Base-by-base conservation (phyloP, 2,329 filamentous ascomycete species). In the Fusarium austroafricanum region DNA sequence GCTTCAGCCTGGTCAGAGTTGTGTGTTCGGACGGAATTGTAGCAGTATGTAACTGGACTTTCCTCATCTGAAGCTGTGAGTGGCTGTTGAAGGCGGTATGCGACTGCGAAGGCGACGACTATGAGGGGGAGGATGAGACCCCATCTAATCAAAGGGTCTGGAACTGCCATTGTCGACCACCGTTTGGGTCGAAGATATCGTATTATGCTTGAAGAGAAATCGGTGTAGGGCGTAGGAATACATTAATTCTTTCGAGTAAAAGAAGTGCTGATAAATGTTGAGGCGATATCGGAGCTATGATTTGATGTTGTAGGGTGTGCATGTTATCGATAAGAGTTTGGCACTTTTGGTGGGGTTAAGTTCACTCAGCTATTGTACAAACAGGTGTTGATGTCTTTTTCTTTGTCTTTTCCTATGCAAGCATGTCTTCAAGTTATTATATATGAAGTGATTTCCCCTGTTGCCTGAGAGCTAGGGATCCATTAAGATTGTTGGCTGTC, bases 21-120 rank as follows among this genome's bases (percentile, higher is more conserved):
- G 20, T 80, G 77, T 0, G 82, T 82, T 38, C 76, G 72, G 26
- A 83, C 60, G 40, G 75, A 69, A 5, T 75, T 74, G 67, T 83
- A 83, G 77, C 82, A 83, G 67, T 79, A 75, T 4, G 75, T 80
- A 2, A 57, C 55, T 14, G 57, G 11, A 11, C 62, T 39, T 37
- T 60, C 35, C 14, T 42, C 45, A 43, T 44, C 52, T 9, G 46
- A 29, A 35, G 43, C 44, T 57, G 45, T 65, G 38, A 72, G 61
- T 40, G 74, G 68, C 21, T 75, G 74, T 46, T 75, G 71, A 46
- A 75, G 68, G 46, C 69, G 73, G 42, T 75, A 68, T 20, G 75
- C 75, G 12, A 79, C 73, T n/a, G 77, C 77, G 28, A 80, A 60
- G 37, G 75, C 76, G 35, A 77, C 70, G 40, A 75, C 71, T 23